phyloP scores from a whole-genome alignment of 768 basidiomycete species.

The Nidula microcarpa region DNA sequence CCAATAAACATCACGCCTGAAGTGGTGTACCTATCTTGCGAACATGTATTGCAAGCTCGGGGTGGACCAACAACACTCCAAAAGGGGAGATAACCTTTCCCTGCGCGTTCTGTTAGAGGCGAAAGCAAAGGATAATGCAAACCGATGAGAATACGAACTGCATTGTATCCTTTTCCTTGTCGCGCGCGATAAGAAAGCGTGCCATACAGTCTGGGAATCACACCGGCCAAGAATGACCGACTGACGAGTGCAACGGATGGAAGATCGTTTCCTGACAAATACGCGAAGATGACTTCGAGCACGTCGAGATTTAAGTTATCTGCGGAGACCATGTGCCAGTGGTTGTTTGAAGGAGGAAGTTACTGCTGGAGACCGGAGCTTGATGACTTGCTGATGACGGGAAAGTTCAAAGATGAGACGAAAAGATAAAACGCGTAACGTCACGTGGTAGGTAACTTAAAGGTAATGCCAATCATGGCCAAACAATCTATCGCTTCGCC shows the following conservation, averaged over 20 bases:
- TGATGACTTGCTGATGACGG: no score
- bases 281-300: constrained; percentile 60
- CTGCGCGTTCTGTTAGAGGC: constrained; percentile 4
- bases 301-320: constrained; percentile 73
- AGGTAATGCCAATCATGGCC: no score
- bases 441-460: no score
- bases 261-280: constrained; percentile 54
- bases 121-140: neutral
- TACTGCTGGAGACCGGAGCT: neutral
- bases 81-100: constrained; percentile 58
- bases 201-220: constrained; percentile 60
- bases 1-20: neutral
- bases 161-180: constrained; percentile 57
- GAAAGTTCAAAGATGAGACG: no score
- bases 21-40: constrained; percentile 46
- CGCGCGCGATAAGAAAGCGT: constrained; percentile 49
- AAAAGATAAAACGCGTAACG: no score
- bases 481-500: no score
- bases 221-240: constrained; percentile 60
- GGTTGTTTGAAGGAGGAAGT: neutral
- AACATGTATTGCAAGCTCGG: constrained; percentile 53
- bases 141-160: constrained; percentile 27
- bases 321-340: constrained; percentile 51
- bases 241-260: constrained; percentile 61
- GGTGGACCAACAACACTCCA: constrained; percentile 48